Evolutionary conservation across 2,329 filamentous ascomycete species (phyloP).

Genomic region (Neofusicoccum ribis): DNA sequence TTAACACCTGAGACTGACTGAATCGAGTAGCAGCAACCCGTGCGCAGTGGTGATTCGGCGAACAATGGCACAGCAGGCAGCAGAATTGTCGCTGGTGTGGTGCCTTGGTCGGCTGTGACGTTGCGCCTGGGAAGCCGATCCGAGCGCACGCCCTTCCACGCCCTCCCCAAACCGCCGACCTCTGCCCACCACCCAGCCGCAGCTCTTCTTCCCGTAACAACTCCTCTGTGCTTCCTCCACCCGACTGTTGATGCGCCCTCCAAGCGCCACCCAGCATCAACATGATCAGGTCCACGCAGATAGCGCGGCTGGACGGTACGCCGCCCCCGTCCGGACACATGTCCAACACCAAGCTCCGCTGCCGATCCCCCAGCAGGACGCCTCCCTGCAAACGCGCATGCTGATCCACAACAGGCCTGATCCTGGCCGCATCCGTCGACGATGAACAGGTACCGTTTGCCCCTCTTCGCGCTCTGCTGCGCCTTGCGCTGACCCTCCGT

Average conservation of each 20-base stretch:
- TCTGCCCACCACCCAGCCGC: background rate
- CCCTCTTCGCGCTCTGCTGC: background rate
- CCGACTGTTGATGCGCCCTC: constrained; percentile 9
- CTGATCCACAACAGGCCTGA: constrained; percentile 66
- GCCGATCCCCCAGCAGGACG: constrained; percentile 10
- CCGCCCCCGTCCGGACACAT: constrained; percentile 19
- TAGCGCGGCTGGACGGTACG: constrained; percentile 86
- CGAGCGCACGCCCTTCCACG: constrained; percentile 5
- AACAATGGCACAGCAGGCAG: background rate
- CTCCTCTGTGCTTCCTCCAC: background rate
- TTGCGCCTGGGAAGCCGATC: background rate
- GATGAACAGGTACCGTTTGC: constrained; percentile 66
- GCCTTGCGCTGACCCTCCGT: constrained; percentile 22
- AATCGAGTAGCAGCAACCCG: background rate
- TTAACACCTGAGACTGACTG: background rate
- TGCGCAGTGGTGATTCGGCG: background rate
- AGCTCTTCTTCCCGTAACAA: background rate
- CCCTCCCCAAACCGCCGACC: background rate
- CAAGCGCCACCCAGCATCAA: background rate
- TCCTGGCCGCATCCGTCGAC: constrained; percentile 92
- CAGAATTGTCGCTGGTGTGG: background rate
- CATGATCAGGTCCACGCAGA: constrained; percentile 93
- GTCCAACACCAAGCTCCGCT: constrained; percentile 16
- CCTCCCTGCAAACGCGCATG: background rate
- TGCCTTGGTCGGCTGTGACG: background rate